These are phyloP conservation scores for Tubosaeta brunneosetosa DNA, from an alignment of 768 basidiomycete species.

Conservation along the genomic window DNA sequence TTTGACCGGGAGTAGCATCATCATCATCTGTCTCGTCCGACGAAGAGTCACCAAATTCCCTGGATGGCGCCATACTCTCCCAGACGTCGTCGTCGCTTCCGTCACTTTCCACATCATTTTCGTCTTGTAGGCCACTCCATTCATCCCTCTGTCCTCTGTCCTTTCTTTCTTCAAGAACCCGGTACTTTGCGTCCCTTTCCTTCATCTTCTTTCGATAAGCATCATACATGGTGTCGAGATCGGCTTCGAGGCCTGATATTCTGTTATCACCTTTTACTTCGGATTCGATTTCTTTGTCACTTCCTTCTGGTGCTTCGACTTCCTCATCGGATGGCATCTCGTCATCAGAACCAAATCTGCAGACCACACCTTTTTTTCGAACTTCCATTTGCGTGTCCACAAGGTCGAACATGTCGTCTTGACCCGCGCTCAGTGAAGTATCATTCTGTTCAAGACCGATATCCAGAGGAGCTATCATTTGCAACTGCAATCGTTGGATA, in stretches of 20 bases:
- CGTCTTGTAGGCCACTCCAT: constrained; percentile 71
- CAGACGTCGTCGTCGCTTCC: constrained; percentile 56
- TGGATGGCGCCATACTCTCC: constrained; percentile 59
- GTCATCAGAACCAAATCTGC: constrained; percentile 37
- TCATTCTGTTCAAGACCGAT: constrained; percentile 88
- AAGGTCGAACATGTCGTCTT: constrained; percentile 88
- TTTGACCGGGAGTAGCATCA: constrained; percentile 30
- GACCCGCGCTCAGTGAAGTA: constrained; percentile 62
- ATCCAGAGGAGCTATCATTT: constrained; percentile 97
- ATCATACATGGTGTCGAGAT: constrained; percentile 86
- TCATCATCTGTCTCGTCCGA: constrained; percentile 51
- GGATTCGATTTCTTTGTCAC: constrained; percentile 47
- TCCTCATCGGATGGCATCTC: constrained; percentile 44
- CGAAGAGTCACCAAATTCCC: constrained; percentile 44
- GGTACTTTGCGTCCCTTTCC: constrained; percentile 85
- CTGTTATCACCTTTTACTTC: constrained; percentile 70
- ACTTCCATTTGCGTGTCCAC: constrained; percentile 50
- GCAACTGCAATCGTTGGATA: constrained; percentile 91
- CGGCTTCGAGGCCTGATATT: constrained; percentile 66
- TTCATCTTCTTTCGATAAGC: constrained; percentile 74
- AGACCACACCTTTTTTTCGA: constrained; percentile 38
- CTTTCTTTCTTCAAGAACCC: constrained; percentile 70
- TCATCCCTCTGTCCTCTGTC: constrained; percentile 72
- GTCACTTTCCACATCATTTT: constrained; percentile 35
- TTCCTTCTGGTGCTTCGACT: constrained; percentile 22